Evolutionary conservation across 768 basidiomycete species (phyloP), one percentile per base, ranked within the genome.

Genomic region (Pleurotus eryngii): DNA sequence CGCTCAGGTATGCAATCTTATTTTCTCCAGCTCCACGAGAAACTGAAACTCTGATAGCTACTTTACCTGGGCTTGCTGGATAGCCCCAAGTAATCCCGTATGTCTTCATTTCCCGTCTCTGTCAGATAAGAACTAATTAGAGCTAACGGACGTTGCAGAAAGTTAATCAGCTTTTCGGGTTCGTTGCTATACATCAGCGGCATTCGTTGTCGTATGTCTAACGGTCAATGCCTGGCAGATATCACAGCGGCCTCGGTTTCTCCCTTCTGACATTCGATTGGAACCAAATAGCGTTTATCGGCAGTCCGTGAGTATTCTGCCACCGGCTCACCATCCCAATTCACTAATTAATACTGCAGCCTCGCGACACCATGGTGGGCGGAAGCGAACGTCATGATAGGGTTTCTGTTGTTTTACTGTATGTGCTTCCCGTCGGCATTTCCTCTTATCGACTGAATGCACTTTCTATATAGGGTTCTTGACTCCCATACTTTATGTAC

Each of bases 391-490:
- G 75, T 90, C 26, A 74, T 81, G 55, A 70, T 74, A 37, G 82
- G 85, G 8, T 84, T 90, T 63, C 69, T 85, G 45, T 68, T 86
- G 61, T 82, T 90, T 66, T 86, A 84, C 66, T 91, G 85, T 82
- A 56, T 66, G 75, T 66, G 7, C 15, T 50, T 20, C 24, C 45
- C 59, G 30, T 35, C 30, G 30, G 30, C 8, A 35, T 35, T 9
- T 56, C 55, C 17, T 40, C 38, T 11, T 18, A 49, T 40, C 46
- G 18, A 39, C 59, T 37, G 8, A 48, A 54, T n/a, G 43, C 47
- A 49, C 38, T 59, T 57, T 49, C 42, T 26, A 38, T 49, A 17
- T 59, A 80, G 77, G 75, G 80, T 76, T 81, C 61, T 67, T 84
- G 43, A 75, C 76, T 43, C 81, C 82, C 15, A 68, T 82, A 26